phyloP scores from a whole-genome alignment of 2,329 filamentous ascomycete genomes.

The Phoma herbarum region DNA sequence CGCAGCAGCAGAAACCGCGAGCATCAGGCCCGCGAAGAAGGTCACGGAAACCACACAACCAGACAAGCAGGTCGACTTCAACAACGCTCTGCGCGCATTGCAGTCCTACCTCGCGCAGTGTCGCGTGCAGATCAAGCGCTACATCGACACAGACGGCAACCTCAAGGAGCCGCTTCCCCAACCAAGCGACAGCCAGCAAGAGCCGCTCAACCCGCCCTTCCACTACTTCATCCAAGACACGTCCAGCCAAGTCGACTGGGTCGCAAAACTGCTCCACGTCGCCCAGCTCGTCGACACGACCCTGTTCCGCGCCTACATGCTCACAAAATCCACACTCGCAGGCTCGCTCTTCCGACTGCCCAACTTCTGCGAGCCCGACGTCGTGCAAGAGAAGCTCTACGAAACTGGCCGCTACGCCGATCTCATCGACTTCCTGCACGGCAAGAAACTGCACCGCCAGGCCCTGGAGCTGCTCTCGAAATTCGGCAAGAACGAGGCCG shows the following conservation, averaged over 20 bases:
- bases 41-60: constrained; percentile 56
- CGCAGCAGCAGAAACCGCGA: constrained; percentile 64
- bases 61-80: constrained; percentile 70
- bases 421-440: constrained; percentile 96
- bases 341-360: constrained; percentile 92
- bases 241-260: constrained; percentile 62
- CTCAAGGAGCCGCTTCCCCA: constrained; percentile 66
- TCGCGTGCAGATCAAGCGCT: constrained; percentile 69
- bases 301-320: constrained; percentile 94
- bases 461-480: constrained; percentile 82
- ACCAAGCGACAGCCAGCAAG: constrained; percentile 50
- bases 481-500: constrained; percentile 71
- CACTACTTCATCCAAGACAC: constrained; percentile 52
- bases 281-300: constrained; percentile 92
- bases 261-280: constrained; percentile 75
- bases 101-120: constrained; percentile 90
- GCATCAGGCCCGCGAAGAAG: constrained; percentile 55
- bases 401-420: constrained; percentile 90
- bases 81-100: constrained; percentile 80
- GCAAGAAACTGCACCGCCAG: constrained; percentile 89
- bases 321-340: constrained; percentile 82
- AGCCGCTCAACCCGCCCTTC: constrained; percentile 54
- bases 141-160: constrained; percentile 66
- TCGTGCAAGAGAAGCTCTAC: constrained; percentile 91
- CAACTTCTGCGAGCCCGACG: constrained; percentile 96